Evolutionary conservation across 257 asterid species (phyloP).

Genomic region (Primulina huaijiensis): DNA sequence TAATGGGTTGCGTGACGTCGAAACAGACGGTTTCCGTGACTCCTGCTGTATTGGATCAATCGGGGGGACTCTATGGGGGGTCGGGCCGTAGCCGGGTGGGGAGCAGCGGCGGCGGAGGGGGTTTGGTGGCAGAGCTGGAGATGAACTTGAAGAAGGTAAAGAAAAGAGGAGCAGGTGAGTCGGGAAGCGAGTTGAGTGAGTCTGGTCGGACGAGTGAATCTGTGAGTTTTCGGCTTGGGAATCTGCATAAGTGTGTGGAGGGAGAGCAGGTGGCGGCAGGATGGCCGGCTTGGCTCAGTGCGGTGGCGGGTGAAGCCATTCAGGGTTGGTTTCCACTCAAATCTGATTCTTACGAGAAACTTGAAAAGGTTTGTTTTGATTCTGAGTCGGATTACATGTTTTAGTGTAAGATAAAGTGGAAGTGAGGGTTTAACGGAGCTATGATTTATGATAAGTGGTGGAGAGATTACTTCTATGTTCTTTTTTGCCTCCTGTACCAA

Average conservation of each 20-base stretch:
- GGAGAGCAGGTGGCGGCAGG: conserved; percentile 97
- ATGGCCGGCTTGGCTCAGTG: conserved; percentile 96
- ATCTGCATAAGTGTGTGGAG: conserved; percentile 69
- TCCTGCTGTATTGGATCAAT: conserved; percentile 77
- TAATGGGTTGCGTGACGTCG: conserved; percentile 91
- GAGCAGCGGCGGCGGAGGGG: conserved; percentile 53
- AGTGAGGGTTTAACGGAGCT: neutral
- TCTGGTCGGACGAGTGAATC: conserved; percentile 81
- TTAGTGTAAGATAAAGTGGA: neutral
- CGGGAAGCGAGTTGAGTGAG: conserved; percentile 82
- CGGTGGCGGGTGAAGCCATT: conserved; percentile 93
- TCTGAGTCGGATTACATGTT: neutral
- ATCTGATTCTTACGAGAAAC: conserved; percentile 81
- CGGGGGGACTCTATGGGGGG: conserved; percentile 57
- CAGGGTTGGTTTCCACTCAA: conserved; percentile 89
- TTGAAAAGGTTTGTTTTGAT: conserved; percentile 63
- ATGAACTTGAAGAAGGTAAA: conserved; percentile 83
- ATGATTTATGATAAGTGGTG: neutral
- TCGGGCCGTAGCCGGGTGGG: conserved; percentile 81
- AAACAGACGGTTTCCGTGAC: conserved; percentile 80
- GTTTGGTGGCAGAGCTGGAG: conserved; percentile 61
- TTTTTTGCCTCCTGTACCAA: neutral
- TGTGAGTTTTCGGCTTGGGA: conserved; percentile 85
- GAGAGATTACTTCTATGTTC: neutral
- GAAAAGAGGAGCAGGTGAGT: conserved; percentile 61